Base-by-base conservation (phyloP, 257 asterid genomes). In the Solanum arcanum region DNA sequence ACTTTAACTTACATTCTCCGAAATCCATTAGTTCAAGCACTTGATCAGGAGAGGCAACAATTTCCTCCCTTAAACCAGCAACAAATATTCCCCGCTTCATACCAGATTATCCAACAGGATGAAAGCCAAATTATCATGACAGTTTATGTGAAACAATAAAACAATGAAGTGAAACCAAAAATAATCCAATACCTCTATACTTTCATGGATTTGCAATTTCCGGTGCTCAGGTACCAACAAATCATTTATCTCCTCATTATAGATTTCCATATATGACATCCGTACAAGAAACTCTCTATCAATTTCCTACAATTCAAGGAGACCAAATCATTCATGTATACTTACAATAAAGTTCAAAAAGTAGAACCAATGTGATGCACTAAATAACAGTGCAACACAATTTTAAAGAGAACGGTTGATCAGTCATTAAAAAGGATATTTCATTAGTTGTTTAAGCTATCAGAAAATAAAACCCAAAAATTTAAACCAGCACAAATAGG, bases 221-320 rank as follows among this genome's bases (percentile, higher is more conserved):
- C 97, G 93, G 85, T 95, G 95, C 90, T 95, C 98, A n/a, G 99
- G 99, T 73, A 94, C 99, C 90, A 97, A 88, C 90, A 97, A 89
- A 89, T 97, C 99, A 93, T 97, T 97, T 87, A 97, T 94, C 87
- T 97, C 99, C 92, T 97, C 99, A 73, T 97, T 97, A 91, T 95
- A 97, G 62, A 97, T 97, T 90, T 97, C 99, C 98, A 97, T 92
- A 77, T 97, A 95, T 21, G 99, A 97, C 99, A 97, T 97, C n/a
- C 99, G 96, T 39, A 97, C 74, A 59, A 97, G 98, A 89, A 94
- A 97, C 89, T 97, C 99, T 20, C 99, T 92, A 86, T 92, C 94
- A 83, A 83, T 87, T 87, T 93, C 98, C 99, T 95, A 89, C 41
- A 90, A 86, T 70, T 11, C 66, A n/a, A 29, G 29, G 85, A 49